Base-by-base conservation (phyloP, 148 eudicot species). In the Drosera capensis region DNA sequence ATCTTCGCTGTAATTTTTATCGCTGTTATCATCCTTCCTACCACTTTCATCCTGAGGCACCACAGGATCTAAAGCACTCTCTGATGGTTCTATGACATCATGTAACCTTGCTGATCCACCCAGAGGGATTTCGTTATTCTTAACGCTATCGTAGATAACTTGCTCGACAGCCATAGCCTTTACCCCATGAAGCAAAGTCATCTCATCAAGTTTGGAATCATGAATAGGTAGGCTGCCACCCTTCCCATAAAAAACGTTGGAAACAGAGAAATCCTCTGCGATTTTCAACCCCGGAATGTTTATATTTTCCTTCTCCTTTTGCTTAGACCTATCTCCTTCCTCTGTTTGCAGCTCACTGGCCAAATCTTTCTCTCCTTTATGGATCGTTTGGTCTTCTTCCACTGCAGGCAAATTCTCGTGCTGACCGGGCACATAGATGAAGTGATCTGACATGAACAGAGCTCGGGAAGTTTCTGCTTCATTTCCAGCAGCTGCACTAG, bases 371-470 rank as follows among this genome's bases (percentile, higher is more conserved):
- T 31, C 45, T 30, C 48, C 26, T 26, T 49, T 51, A 3, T 45
- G 56, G 20, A 38, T 45, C 60, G 53, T 65, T 41, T 20, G 31
- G 19, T 46, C 48, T 22, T 66, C 67, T 23, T 60, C 50, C 49
- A 60, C 75, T 54, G 64, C n/a, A 1, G 79, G 75, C 53, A 69
- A 63, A 50, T 66, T 72, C 51, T 77, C 83, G 43, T 77, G 71
- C 66, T 72, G 63, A 31, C 53, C 58, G 14, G 76, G 76, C n/a
- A 79, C 73, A 37, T 69, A 72, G 25, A 64, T 73, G 51, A 77
- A 77, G 56, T 77, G 96, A 41, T 81, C 59, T 24, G 96, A 86
- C 93, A 73, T 66, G 40, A 86, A 76, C 62, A 86, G 58, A 19
- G 73, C 73, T 20, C 46, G 56, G 21, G 95, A 78, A 58, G 72